phyloP scores from a whole-genome alignment of 2,329 filamentous ascomycete genomes.

The Eutypella sp. region DNA sequence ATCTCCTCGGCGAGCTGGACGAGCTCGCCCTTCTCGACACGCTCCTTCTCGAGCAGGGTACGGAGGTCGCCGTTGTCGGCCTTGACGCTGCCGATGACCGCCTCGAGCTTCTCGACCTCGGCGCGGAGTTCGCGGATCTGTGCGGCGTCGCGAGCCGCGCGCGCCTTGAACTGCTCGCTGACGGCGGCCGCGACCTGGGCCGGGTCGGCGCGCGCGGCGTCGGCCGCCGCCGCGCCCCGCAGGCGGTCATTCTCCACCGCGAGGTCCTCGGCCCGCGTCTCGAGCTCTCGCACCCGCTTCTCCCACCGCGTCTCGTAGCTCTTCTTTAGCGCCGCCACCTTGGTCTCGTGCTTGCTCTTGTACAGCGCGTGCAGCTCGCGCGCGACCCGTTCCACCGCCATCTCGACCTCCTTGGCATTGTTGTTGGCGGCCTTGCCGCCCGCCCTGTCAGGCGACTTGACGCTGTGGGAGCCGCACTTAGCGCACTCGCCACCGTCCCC shows the following conservation, averaged over 20 bases:
- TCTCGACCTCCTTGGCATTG: constrained; percentile 61
- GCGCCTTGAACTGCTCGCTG: constrained; percentile 48
- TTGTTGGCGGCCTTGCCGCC: constrained; percentile 22
- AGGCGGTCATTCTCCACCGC: constrained; percentile 71
- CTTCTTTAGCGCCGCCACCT: constrained; percentile 84
- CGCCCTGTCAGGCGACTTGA: constrained; percentile 35
- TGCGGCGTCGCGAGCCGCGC: constrained; percentile 61
- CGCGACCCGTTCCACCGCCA: constrained; percentile 86
- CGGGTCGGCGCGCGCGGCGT: constrained; percentile 57
- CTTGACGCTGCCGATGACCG: constrained; percentile 65
- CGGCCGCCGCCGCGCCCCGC: constrained; percentile 56
- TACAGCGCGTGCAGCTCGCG: constrained; percentile 88
- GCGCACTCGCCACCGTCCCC: background rate
- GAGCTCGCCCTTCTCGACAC: constrained; percentile 78
- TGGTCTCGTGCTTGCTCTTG: constrained; percentile 95
- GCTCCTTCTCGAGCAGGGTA: constrained; percentile 64
- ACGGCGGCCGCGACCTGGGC: constrained; percentile 40
- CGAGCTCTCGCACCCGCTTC: constrained; percentile 77
- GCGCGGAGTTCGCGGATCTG: constrained; percentile 67
- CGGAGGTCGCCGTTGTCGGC: constrained; percentile 64
- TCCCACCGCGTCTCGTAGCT: constrained; percentile 84
- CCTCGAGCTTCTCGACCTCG: constrained; percentile 68
- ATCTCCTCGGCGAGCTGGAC: constrained; percentile 80
- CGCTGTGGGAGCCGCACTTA: constrained; percentile 3
- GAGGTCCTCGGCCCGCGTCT: constrained; percentile 64